Evolutionary conservation across 2,329 filamentous ascomycete genomes (phyloP), one percentile per base, ranked within the genome.

Genomic region (Aphanocladium album): DNA sequence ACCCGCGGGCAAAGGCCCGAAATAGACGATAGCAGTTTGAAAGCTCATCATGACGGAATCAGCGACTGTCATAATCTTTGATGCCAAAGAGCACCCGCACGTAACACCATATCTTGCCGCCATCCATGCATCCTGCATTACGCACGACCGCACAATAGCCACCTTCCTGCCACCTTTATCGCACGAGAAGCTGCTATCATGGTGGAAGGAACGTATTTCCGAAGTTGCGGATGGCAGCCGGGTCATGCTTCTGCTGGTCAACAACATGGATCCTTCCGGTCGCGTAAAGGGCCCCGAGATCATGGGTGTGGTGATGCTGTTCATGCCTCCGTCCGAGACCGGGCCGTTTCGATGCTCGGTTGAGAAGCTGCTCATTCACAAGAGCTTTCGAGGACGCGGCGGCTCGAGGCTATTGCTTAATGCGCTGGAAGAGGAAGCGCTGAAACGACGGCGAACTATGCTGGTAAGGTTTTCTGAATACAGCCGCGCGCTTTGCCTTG

Each of bases 131-230:
- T 77, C 79, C 16, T 86, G 84, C 72, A 84, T 88, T 68, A 81
- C 79, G 5, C 74, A 79, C 62, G 83, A 85, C 71, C 76, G 79
- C 67, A 81, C 80, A 63, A 77, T 84, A 39, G 82, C 82, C 27
- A 82, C 79, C 5, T 88, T 87, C 68, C 74, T 85, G 16, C 82
- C 83, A n/a, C 84, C 85, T 0, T 73, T 87, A 37, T 78, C 79
- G 52, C 76, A 83, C 67, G 75, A 79, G 41, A 83, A 83, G 67
- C 79, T 88, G 43, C 73, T 83, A 33, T 65, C 73, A 9, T 87
- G 80, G 77, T 88, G 84, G 85, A 79, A 80, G 66, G 75, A 77
- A 23, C 73, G 78, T 25, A 78, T 82, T 57, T 73, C 76, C 23
- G 79, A 85, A 67, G 76, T 80, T 33, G 70, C 67, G 17, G 68